A percentile compares a stretch with the other conserved stretches of the same genome.
Conservation (phyloP, 306 rosid genomes). For the Psophocarpus tetragonolobus region DNA sequence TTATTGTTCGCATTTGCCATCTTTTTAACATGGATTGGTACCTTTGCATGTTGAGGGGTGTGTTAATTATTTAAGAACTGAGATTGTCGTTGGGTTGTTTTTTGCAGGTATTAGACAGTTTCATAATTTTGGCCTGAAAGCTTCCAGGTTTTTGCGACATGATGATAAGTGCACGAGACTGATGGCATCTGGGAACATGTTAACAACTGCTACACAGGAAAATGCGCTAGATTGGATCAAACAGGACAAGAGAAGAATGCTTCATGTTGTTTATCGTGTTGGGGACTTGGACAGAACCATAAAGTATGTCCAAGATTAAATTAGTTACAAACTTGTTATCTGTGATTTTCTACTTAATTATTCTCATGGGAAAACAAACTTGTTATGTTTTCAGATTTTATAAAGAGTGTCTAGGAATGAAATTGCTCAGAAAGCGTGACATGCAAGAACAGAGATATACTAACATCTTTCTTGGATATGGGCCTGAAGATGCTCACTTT, state of each 20-base stretch:
- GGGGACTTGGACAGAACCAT: constrained; percentile 87
- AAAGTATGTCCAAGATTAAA: constrained; percentile 46
- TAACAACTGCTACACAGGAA: constrained; percentile 58
- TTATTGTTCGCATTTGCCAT: neutral
- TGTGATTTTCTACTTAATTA: neutral
- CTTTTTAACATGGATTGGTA: neutral
- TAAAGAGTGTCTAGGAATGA: constrained; percentile 85
- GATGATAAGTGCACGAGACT: constrained; percentile 41
- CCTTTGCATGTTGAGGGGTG: neutral
- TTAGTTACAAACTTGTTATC: neutral
- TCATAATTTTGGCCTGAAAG: constrained; percentile 52
- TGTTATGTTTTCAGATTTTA: constrained; percentile 70
- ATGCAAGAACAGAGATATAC: constrained; percentile 83
- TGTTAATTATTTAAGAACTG: constrained; percentile 12
- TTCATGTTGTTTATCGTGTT: constrained; percentile 87
- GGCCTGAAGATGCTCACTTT: constrained; percentile 89
- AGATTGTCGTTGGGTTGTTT: constrained; percentile 37
- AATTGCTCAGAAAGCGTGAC: constrained; percentile 79
- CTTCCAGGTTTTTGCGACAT: constrained; percentile 55
- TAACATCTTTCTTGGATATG: constrained; percentile 86
- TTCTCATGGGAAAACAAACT: neutral
- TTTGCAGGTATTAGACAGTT: constrained; percentile 54
- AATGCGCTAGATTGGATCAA: constrained; percentile 81
- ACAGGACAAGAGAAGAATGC: constrained; percentile 69
- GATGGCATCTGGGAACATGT: constrained; percentile 49